Evolutionary conservation across 2,329 filamentous ascomycete species (phyloP).

Genomic region (Trichoderma semiorbis): DNA sequence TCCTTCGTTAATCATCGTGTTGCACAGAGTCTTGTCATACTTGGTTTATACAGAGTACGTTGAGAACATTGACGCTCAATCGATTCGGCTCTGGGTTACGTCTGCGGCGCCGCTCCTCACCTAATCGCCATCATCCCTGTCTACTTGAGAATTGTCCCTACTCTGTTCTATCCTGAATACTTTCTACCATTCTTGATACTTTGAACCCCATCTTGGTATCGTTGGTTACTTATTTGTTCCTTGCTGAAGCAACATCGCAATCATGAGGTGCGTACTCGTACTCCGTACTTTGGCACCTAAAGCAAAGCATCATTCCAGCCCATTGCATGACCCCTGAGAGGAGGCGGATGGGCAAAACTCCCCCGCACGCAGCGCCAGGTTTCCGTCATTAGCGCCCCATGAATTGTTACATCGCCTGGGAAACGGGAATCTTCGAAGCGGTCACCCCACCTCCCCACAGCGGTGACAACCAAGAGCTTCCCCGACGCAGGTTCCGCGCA

Average conservation of each 20-base stretch:
- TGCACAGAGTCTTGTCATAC: not conserved
- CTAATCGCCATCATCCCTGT: not conserved
- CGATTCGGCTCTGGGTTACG: not conserved
- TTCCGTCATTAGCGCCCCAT: not conserved
- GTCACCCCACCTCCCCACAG: constrained; percentile 7
- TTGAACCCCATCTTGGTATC: not conserved
- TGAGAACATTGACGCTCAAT: not conserved
- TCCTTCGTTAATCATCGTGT: not conserved
- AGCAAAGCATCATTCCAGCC: not conserved
- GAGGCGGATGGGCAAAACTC: not conserved
- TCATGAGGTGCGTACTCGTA: constrained; percentile 19
- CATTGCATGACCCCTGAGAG: not conserved
- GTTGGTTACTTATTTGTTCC: not conserved
- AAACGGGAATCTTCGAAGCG: constrained; percentile 1
- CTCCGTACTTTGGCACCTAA: not conserved
- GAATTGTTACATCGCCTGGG: not conserved
- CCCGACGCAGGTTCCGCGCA: not conserved
- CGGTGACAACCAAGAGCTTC: constrained; percentile 10
- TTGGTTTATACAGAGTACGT: not conserved
- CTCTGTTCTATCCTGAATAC: not conserved
- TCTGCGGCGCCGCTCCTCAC: not conserved
- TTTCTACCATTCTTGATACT: not conserved
- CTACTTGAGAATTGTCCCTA: not conserved
- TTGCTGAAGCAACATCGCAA: not conserved
- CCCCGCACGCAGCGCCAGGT: constrained; percentile 13